Evolutionary conservation across 106 monocot genomes (phyloP).

Genomic region (Cymbidium sinense): DNA sequence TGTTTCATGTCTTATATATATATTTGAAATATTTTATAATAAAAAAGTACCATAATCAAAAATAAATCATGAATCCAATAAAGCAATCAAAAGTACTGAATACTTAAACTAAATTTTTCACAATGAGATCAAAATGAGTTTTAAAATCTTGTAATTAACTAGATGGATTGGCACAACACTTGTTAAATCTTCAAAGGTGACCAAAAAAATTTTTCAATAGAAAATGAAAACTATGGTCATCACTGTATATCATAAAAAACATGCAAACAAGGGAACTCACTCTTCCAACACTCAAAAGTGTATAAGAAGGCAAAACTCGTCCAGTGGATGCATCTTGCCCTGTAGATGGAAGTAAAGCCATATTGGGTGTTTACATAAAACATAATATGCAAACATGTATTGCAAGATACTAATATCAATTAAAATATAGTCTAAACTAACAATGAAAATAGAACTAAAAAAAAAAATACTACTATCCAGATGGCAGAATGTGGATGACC

Average conservation of each 20-base stretch:
- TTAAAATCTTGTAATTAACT: not conserved
- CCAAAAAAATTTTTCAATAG: not conserved
- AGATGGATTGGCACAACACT: not conserved
- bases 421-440: not conserved
- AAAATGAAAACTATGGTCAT: not conserved
- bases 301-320: conserved; percentile 34
- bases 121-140: not conserved
- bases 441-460: not conserved
- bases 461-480: not conserved
- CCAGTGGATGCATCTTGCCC: conserved; percentile 42
- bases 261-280: conserved; percentile 19
- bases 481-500: not conserved
- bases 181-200: not conserved
- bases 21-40: not conserved
- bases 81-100: too few species aligned
- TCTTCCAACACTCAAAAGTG: conserved; percentile 52
- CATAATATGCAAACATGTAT: not conserved
- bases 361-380: not conserved
- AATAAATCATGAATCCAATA: not conserved
- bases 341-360: conserved; percentile 11
- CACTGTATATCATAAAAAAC: not conserved
- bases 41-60: not conserved
- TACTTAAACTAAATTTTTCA: too few species aligned
- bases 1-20: not conserved
- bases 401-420: not conserved